A percentile compares a stretch with the other conserved stretches of the same genome.
These are phyloP conservation scores for Nakazawaea holstii DNA, from an alignment of 805 yeast species.

Conservation along the genomic window DNA sequence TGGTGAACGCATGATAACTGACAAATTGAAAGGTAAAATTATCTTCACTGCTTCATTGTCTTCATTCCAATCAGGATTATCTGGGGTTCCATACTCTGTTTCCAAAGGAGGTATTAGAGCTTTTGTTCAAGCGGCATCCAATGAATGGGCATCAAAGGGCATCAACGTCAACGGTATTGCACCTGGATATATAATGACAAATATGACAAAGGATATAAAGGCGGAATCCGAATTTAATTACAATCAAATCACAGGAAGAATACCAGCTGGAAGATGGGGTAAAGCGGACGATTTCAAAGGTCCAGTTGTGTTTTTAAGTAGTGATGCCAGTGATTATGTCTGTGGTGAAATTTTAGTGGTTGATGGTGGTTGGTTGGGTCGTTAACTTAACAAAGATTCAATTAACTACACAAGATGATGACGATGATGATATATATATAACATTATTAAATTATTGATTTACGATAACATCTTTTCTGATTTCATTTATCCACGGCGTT, in stretches of 20 bases:
- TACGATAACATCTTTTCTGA: no score
- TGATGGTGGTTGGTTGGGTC: constrained; percentile 50
- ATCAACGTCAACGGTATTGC: constrained; percentile 43
- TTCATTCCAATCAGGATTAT: constrained; percentile 34
- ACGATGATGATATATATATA: no score
- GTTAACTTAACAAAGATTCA: constrained; percentile 11
- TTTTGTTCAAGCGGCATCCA: constrained; percentile 31
- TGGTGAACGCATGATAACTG: constrained; percentile 30
- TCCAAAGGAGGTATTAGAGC: constrained; percentile 35
- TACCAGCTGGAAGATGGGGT: constrained; percentile 45
- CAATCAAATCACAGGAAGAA: constrained; percentile 27
- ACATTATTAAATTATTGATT: no score
- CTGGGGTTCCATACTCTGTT: constrained; percentile 33
- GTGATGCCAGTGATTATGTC: constrained; percentile 45
- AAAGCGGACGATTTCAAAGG: constrained; percentile 42
- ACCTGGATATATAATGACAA: constrained; percentile 44
- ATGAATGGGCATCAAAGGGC: constrained; percentile 40
- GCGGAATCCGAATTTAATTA: constrained; percentile 21
- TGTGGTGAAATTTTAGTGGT: constrained; percentile 47
- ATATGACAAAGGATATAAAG: constrained; percentile 32
- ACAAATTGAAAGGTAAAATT: constrained; percentile 31
- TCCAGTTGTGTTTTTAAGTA: constrained; percentile 37
- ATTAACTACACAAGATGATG: no score
- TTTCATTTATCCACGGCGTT: no score
- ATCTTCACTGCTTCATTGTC: constrained; percentile 36